Evolutionary conservation across 257 asterid species (phyloP), one percentile per base, ranked within the genome.

Genomic region (Mitragyna speciosa): DNA sequence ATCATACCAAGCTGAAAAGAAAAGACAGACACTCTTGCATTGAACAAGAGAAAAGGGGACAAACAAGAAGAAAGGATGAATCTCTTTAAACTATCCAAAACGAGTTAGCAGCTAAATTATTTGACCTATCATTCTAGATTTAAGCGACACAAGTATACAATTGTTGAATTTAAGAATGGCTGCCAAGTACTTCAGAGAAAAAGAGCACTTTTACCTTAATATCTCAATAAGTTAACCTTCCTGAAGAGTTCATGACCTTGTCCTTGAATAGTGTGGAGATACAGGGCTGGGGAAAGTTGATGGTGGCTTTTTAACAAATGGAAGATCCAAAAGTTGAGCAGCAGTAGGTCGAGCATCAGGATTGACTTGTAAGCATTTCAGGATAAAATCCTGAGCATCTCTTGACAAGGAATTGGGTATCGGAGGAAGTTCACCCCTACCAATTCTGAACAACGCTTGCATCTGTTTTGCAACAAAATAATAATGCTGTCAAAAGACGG

Each of bases 351-450:
- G 90, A 77, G 83, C 78, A 75, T 79, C 86, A 41, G 97, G 97
- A 79, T 91, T 91, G 26, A 90, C 97, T 87, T 89, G 94, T 48
- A 95, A 90, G 85, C 99, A 95, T 73, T 80, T 81, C 43, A 85
- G 85, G 70, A 95, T 85, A 83, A 95, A 91, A 89, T 92, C 89
- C 7, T 84, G 91, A 49, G 99, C 97, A 71, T 93, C 98, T n/a
- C 73, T 87, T 68, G 99, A 93, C 70, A 95, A 90, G 51, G 94
- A 78, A 58, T 83, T 83, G 6, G 98, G 97, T 73, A 95, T 87
- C 6, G 80, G 85, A 74, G 99, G 99, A 82, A 88, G 91, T 84
- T 86, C 90, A 26, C 99, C 99, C 82, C 31, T 89, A 45, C 99
- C 99, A 82, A 95, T 95, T 78, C 73, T 82, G 86, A 4, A 93